phyloP scores from a whole-genome alignment of 1,284 basidiomycete species.

The Xerocomus nothofagi region DNA sequence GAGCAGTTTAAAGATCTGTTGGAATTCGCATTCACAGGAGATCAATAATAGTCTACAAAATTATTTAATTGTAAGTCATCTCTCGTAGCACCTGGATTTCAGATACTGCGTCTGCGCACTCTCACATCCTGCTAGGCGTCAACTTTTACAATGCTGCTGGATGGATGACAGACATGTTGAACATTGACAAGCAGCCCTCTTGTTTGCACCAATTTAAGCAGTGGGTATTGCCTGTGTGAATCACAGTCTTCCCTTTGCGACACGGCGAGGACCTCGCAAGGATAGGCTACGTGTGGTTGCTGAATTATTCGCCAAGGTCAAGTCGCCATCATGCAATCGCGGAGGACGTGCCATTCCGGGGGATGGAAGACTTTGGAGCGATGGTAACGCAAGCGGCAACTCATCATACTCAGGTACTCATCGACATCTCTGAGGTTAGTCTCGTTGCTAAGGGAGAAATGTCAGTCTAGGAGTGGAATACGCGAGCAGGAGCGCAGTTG shows the following conservation, averaged over 20 bases:
- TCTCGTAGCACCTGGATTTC: background rate
- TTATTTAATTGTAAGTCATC: background rate
- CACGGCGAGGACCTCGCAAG: background rate
- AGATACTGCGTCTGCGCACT: background rate
- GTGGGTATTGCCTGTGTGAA: background rate
- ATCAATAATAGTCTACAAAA: background rate
- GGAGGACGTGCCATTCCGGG: background rate
- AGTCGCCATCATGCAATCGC: background rate
- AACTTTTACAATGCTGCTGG: too few relatives aligned
- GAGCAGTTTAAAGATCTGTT: background rate
- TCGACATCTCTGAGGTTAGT: too few relatives aligned
- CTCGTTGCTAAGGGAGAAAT: too few relatives aligned
- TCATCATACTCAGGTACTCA: too few relatives aligned
- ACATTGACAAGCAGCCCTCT: background rate
- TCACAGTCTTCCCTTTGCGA: background rate
- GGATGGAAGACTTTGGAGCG: background rate
- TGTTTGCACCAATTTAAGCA: background rate
- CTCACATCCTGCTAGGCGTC: background rate
- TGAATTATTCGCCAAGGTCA: background rate
- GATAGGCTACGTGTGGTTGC: background rate
- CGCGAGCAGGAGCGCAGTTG: too few relatives aligned
- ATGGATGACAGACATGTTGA: background rate
- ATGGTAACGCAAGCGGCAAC: background rate
- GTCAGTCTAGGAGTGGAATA: background rate
- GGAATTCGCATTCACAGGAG: background rate